These are phyloP conservation scores for Trichoderma orchidacearum DNA, from an alignment of 495 filamentous ascomycete species.

Conservation along the genomic window DNA sequence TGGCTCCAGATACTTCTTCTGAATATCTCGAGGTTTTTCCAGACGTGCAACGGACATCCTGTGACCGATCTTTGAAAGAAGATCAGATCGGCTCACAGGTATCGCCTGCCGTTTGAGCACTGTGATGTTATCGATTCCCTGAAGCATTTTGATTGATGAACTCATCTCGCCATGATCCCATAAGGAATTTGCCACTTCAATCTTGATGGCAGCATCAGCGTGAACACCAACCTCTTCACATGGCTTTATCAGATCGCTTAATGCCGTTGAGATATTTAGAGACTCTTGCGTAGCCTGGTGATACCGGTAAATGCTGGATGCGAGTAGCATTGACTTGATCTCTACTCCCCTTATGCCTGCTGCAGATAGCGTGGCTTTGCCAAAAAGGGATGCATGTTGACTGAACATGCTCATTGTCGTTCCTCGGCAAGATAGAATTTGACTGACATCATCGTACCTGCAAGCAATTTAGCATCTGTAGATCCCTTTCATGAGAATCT, in stretches of 20 bases:
- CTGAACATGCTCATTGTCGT: conserved; percentile 72
- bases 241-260: conserved; percentile 55
- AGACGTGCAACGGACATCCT: conserved; percentile 85
- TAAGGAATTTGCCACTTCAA: conserved; percentile 76
- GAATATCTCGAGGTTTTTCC: conserved; percentile 82
- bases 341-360: conserved; percentile 58
- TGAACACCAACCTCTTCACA: conserved; percentile 56
- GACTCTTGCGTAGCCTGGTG: conserved; percentile 79
- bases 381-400: conserved; percentile 47
- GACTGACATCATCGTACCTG: conserved; percentile 69
- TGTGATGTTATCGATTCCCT: conserved; percentile 49
- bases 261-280: conserved; percentile 64
- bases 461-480: conserved; percentile 8
- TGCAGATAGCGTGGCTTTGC: conserved; percentile 37
- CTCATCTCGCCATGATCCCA: conserved; percentile 92
- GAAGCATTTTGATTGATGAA: conserved; percentile 81
- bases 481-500: conserved; percentile 2
- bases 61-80: conserved; percentile 77
- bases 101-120: conserved; percentile 57
- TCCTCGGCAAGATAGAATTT: conserved; percentile 69
- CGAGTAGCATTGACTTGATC: conserved; percentile 55
- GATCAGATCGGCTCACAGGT: conserved; percentile 57
- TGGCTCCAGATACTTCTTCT: conserved; percentile 65
- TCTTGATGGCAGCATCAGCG: conserved; percentile 56
- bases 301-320: conserved; percentile 58